Evolutionary conservation across 164 flowering plant genomes (phyloP).

Genomic region (Protea cynaroides): DNA sequence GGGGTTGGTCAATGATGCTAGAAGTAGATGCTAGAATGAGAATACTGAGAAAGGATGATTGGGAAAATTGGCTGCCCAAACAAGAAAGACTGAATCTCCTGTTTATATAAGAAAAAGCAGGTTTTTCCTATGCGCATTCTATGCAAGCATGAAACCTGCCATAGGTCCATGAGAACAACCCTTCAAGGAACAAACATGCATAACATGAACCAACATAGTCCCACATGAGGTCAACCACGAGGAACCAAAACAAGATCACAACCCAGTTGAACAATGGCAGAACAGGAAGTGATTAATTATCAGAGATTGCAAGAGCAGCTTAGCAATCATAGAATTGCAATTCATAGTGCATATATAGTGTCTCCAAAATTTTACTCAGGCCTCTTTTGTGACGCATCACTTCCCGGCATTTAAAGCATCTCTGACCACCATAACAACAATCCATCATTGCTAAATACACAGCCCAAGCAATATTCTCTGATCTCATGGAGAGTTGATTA

Average conservation of each 20-base stretch:
- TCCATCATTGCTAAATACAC: not conserved
- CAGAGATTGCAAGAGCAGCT: not conserved
- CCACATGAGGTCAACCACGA: not conserved
- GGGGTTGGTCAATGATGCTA: no score
- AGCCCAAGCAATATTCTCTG: not conserved
- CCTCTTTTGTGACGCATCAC: not conserved
- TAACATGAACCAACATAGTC: not conserved
- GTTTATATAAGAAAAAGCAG: not conserved
- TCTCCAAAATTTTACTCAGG: not conserved
- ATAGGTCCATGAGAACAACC: not conserved
- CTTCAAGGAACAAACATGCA: not conserved
- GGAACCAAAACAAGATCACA: not conserved
- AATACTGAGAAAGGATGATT: not conserved
- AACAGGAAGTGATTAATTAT: not conserved
- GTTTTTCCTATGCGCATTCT: not conserved
- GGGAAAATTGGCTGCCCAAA: not conserved
- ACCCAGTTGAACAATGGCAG: slow-evolving; percentile 1
- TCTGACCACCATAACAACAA: not conserved
- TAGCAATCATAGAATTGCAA: not conserved
- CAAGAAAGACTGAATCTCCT: not conserved
- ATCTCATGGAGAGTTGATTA: not conserved
- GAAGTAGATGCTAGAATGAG: not conserved
- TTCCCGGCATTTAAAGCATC: not conserved
- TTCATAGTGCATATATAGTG: not conserved
- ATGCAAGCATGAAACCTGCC: not conserved